These are phyloP conservation scores for Neonectria ditissima DNA, from an alignment of 2,329 filamentous ascomycete species.

Conservation along the genomic window DNA sequence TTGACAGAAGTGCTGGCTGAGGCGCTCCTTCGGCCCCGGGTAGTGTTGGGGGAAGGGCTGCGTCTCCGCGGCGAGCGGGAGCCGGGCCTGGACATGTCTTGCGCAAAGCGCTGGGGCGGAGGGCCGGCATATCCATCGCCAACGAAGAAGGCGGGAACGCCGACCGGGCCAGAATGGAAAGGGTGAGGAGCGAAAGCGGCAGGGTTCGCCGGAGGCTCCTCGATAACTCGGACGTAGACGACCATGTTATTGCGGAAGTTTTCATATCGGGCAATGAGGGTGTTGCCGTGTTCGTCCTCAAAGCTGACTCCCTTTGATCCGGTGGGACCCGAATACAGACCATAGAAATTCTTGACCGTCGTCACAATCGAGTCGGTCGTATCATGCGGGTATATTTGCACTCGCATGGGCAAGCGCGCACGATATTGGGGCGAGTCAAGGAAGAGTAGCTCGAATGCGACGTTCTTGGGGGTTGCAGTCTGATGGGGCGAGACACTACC, in stretches of 20 bases:
- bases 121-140: slow-evolving; percentile 64
- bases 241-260: slow-evolving; percentile 94
- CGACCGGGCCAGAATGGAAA: slow-evolving; percentile 64
- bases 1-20: slow-evolving; percentile 74
- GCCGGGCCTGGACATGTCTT: slow-evolving; percentile 73
- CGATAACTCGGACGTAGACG: slow-evolving; percentile 90
- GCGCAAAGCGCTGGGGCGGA: slow-evolving; percentile 62
- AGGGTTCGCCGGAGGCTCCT: slow-evolving; percentile 62
- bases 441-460: slow-evolving; percentile 82
- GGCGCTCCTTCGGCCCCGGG: slow-evolving; percentile 79
- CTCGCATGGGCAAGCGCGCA: slow-evolving; percentile 84
- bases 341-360: slow-evolving; percentile 99
- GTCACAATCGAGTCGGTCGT: slow-evolving; percentile 97
- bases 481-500: slow-evolving; percentile 62
- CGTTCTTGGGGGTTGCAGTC: slow-evolving; percentile 72
- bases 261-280: slow-evolving; percentile 94
- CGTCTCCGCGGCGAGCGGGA: slow-evolving; percentile 80
- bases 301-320: slow-evolving; percentile 90
- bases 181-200: slow-evolving; percentile 64
- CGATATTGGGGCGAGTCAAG: slow-evolving; percentile 75
- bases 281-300: slow-evolving; percentile 89
- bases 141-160: slow-evolving; percentile 65
- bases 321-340: slow-evolving; percentile 81
- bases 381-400: slow-evolving; percentile 95
- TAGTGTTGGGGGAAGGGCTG: slow-evolving; percentile 79